phyloP scores from a whole-genome alignment of 352 stramenopile genomes.

The Phytophthora vignae region DNA sequence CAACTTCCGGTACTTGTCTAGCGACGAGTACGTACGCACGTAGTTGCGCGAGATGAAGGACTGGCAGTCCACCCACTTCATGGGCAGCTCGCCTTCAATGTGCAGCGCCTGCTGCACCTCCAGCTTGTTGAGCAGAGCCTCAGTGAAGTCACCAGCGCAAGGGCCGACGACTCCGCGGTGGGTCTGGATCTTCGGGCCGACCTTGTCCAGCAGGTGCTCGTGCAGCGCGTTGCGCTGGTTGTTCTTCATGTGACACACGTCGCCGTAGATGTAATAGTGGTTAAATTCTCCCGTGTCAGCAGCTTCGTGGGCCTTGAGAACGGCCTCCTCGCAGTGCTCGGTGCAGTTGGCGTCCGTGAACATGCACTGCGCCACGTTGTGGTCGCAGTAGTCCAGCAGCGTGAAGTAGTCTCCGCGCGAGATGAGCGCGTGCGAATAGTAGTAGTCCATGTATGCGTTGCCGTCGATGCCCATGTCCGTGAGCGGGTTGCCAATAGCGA shows the following conservation, averaged over 20 bases:
- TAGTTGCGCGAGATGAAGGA: slow-evolving; percentile 56
- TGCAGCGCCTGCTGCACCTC: slow-evolving; percentile 68
- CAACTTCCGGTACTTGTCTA: slow-evolving; percentile 72
- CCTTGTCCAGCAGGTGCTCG: slow-evolving; percentile 40
- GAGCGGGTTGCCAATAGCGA: slow-evolving; percentile 80
- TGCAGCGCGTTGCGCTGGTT: slow-evolving; percentile 52
- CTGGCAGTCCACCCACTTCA: slow-evolving; percentile 71
- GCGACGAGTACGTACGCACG: slow-evolving; percentile 51
- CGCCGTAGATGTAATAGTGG: slow-evolving; percentile 78
- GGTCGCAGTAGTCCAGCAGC: slow-evolving; percentile 56
- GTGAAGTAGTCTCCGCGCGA: slow-evolving; percentile 66
- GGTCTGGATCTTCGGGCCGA: slow-evolving; percentile 37
- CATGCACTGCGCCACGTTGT: slow-evolving; percentile 68
- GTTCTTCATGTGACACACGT: slow-evolving; percentile 70
- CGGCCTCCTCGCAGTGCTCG: slow-evolving; percentile 49
- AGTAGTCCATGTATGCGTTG: slow-evolving; percentile 79
- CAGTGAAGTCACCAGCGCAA: slow-evolving; percentile 65
- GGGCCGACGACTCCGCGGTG: slow-evolving; percentile 62
- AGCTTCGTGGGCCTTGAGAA: slow-evolving; percentile 49
- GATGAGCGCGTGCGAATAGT: slow-evolving; percentile 83
- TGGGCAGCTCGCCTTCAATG: slow-evolving; percentile 47
- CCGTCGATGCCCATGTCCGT: slow-evolving; percentile 75
- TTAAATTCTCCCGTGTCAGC: slow-evolving; percentile 61
- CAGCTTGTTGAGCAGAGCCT: slow-evolving; percentile 55
- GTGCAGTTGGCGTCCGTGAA: slow-evolving; percentile 64